phyloP scores from a whole-genome alignment of 2,329 filamentous ascomycete genomes.

The Aplosporella prunicola region DNA sequence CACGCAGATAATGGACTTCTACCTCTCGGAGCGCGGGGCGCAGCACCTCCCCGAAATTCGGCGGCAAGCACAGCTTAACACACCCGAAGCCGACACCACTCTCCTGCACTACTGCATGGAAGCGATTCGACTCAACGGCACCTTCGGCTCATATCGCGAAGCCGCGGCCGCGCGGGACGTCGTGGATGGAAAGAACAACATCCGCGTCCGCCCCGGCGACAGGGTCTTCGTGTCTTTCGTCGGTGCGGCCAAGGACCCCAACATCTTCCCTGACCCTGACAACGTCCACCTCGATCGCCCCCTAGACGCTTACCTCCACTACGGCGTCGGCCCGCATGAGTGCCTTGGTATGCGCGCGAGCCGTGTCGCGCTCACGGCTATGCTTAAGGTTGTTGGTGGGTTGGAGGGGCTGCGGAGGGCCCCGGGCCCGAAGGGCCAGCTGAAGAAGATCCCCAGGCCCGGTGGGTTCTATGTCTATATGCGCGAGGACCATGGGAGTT shows the following conservation, averaged over 20 bases:
- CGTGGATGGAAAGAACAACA: constrained; percentile 39
- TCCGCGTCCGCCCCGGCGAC: constrained; percentile 47
- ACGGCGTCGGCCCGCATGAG: constrained; percentile 52
- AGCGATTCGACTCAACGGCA: constrained; percentile 58
- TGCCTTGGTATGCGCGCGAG: constrained; percentile 53
- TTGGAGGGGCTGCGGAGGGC: constrained; percentile 52
- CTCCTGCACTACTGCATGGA: constrained; percentile 64
- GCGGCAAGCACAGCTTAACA: constrained; percentile 46
- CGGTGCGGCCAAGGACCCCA: constrained; percentile 25
- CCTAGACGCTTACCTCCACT: constrained; percentile 54
- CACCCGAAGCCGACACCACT: constrained; percentile 50
- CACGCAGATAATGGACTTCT: constrained; percentile 64
- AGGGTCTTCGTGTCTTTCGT: constrained; percentile 57
- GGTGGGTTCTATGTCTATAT: constrained; percentile 15
- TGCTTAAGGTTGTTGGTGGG: constrained; percentile 57
- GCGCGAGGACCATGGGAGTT: constrained; percentile 15
- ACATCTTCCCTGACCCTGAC: constrained; percentile 50
- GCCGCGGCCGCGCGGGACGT: constrained; percentile 40
- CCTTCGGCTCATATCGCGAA: constrained; percentile 52
- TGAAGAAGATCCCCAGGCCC: constrained; percentile 52
- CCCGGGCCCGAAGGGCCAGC: constrained; percentile 53
- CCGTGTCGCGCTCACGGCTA: constrained; percentile 54
- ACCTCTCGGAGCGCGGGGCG: constrained; percentile 40
- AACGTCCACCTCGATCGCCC: constrained; percentile 55
- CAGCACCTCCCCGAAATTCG: constrained; percentile 52